Evolutionary conservation across 192 early-diverging fungal genomes (phyloP).

Genomic region (Linnemannia hyalina): DNA sequence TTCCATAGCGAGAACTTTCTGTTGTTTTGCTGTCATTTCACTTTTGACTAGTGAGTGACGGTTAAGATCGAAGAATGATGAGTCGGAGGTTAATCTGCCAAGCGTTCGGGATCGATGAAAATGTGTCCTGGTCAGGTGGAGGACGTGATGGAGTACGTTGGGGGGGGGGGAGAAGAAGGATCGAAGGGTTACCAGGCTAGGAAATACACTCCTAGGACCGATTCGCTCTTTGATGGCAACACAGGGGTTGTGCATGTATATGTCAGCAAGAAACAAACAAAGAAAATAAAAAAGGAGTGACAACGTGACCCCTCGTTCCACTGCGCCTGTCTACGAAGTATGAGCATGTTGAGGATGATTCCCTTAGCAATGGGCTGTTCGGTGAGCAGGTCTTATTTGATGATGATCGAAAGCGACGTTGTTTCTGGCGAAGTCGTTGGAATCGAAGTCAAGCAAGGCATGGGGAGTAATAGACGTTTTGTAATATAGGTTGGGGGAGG

Average conservation of each 20-base stretch:
- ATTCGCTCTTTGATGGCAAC: neutral
- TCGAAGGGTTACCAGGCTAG: neutral
- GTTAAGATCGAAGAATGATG: too few relatives aligned
- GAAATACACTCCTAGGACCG: neutral
- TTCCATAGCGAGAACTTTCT: too few relatives aligned
- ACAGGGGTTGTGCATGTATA: neutral
- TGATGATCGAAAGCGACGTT: neutral
- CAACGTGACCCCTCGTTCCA: neutral
- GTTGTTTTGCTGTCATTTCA: too few relatives aligned
- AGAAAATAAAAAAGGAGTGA: neutral
- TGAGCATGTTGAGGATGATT: too few relatives aligned
- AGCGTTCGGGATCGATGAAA: too few relatives aligned
- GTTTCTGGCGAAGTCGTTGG: slow-evolving; percentile 1
- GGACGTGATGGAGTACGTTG: neutral
- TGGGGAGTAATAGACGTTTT: neutral
- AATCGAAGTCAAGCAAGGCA: neutral
- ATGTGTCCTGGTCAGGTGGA: neutral
- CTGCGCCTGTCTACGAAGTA: too few relatives aligned
- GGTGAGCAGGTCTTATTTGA: too few relatives aligned
- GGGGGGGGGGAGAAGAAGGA: neutral
- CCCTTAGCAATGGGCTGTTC: too few relatives aligned
- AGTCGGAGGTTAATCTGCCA: too few relatives aligned
- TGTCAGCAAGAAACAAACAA: neutral
- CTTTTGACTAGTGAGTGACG: too few relatives aligned
- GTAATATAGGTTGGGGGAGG: neutral